Conservation (phyloP, 2,329 filamentous ascomycete species). For the Coniochaeta sp. region DNA sequence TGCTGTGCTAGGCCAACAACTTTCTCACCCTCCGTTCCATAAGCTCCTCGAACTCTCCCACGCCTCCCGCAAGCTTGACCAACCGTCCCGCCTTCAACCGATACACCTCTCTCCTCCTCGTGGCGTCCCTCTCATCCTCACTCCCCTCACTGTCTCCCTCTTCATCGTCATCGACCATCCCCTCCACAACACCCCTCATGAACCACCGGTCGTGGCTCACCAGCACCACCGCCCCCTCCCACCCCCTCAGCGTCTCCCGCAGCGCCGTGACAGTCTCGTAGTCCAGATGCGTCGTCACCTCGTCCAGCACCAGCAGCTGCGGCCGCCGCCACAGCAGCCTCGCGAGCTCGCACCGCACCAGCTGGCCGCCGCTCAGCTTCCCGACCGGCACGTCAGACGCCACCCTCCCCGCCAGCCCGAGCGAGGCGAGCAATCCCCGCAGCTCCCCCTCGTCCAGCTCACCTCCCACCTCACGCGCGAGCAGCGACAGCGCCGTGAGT, state of each 20-base stretch:
- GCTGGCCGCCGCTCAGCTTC: slow-evolving; percentile 74
- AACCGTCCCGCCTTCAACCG: slow-evolving; percentile 52
- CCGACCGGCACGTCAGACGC: slow-evolving; percentile 66
- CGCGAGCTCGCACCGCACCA: slow-evolving; percentile 59
- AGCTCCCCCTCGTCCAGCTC: slow-evolving; percentile 58
- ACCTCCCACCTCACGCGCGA: slow-evolving; percentile 47
- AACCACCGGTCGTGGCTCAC: slow-evolving; percentile 82
- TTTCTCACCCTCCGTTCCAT: slow-evolving; percentile 52
- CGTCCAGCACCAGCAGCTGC: slow-evolving; percentile 70
- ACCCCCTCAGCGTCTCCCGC: slow-evolving; percentile 56
- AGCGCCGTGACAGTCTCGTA: slow-evolving; percentile 72
- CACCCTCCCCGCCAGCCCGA: slow-evolving; percentile 63
- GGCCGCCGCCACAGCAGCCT: slow-evolving; percentile 61
- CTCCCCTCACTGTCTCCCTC: slow-evolving; percentile 29
- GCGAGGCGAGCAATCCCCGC: slow-evolving; percentile 56
- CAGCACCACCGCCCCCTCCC: slow-evolving; percentile 67
- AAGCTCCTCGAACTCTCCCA: slow-evolving; percentile 57
- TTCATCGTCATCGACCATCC: slow-evolving; percentile 33
- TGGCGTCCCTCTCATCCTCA: slow-evolving; percentile 37
- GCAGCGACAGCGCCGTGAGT: slow-evolving; percentile 57
- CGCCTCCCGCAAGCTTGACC: slow-evolving; percentile 48
- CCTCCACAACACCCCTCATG: slow-evolving; percentile 65
- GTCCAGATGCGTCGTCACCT: slow-evolving; percentile 80
- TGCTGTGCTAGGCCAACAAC: slow-evolving; percentile 19
- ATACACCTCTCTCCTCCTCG: slow-evolving; percentile 49